Base-by-base conservation (phyloP, 1,284 basidiomycete genomes). In the Apiotrichum laibachii region DNA sequence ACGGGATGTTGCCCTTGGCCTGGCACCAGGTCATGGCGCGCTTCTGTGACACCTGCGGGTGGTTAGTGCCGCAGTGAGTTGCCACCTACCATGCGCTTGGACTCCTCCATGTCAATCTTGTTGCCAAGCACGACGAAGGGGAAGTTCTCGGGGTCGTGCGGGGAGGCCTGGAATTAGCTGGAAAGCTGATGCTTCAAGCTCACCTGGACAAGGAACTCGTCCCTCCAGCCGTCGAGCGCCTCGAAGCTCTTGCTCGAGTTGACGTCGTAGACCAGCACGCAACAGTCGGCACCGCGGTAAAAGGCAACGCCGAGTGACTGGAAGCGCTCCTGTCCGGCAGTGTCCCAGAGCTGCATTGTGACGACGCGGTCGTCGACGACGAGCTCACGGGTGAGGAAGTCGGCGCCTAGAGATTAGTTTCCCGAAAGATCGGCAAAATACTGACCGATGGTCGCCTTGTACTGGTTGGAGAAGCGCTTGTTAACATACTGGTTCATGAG, bases 401-500 rank as follows among this genome's bases (percentile, higher is more conserved):
- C 71, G 67, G 73, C 70, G 49, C 72, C 71, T 73, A 58, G 50
- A 88, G 16, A 46, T 10, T 22, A 12, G 16, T 18, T 19, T 26
- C 40, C 22, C 4, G 13, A 18, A 11, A n/a, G 6, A 16, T n/a
- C n/a, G 16, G n/a, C 16, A 21, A 72, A 72, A 50, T 87, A 67
- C 90, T 91, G 75, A 95, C 90, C 91, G 75, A 95, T 94, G 63
- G 92, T 96, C 13, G 93, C 94, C 82, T 99, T 99, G 85, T 99
- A 99, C 80, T 98, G 95, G 79, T 95, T 97, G 73, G 90, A 95
- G 81, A 99, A 99, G 66, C 96, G 89, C 81, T 98, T 99, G 87
- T 99, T 99, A 72, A 99, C 96, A 83, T 98, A 99, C 83, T 99
- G 96, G 83, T 98, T 99, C 96, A 99, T 99, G 71, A 99, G 86